Base-by-base conservation (phyloP, 139 green algal genomes). In the Axilococcus clingmanii region DNA sequence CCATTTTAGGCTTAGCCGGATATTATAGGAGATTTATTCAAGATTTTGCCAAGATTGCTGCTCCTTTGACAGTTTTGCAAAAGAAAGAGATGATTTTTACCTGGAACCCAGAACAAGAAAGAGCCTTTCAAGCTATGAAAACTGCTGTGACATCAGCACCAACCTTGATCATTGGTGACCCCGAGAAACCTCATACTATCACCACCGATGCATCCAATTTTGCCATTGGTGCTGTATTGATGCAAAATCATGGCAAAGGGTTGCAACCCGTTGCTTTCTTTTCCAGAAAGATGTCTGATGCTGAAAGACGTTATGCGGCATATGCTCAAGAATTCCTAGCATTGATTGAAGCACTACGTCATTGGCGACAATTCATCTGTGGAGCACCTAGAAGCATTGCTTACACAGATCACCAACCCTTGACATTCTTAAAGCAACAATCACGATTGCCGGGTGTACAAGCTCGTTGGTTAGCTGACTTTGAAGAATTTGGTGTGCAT, bases 1-100 rank as follows among this genome's bases (percentile, higher is more conserved):
- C 32, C 11, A 84, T 87, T 48, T 31, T 84, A 3, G 75, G 79
- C 15, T 36, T 79, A 4, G 55, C 70, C 1, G 71, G 66, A n/a
- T 84, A 63, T 37, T 84, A 70, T 38, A 30, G 71, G 2, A 46
- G 52, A 12, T 78, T 73, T 43, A 57, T 83, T 14, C n/a, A 52
- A 2, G n/a, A 50, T 9, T 82, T 65, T 29, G 35, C 53, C 4
- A 16, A 33, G 25, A 59, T 79, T 17, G 63, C 48, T 7, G 42
- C 42, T 27, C 72, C 72, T 1, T 54, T 79, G n/a, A 57, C 45
- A 22, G 25, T 56, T 3, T 44, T 81, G 7, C 48, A 52, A 4
- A 53, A 55, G 7, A 62, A 65, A 17, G 42, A 60, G 20, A 17
- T 34, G 14, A 47, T 37, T 40, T 79, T 57, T 28, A 12, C 27